Evolutionary conservation across 2,329 filamentous ascomycete species (phyloP).

Genomic region (Acrodontium crateriforme): DNA sequence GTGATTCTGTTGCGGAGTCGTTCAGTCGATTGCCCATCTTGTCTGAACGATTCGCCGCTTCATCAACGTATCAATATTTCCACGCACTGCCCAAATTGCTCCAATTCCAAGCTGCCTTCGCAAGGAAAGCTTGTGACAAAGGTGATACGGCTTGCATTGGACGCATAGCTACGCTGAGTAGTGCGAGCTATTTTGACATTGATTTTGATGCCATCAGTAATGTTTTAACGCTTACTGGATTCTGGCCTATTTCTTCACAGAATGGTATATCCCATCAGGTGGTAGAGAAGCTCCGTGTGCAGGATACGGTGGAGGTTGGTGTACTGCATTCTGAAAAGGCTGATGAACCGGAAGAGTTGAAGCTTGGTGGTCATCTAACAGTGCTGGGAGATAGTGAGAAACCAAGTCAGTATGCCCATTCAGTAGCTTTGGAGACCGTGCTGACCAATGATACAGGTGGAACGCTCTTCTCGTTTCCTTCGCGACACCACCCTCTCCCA

Average conservation of each 20-base stretch:
- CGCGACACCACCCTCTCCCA: slow-evolving; percentile 54
- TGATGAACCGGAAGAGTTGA: slow-evolving; percentile 56
- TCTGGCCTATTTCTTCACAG: slow-evolving; percentile 37
- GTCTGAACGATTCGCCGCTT: slow-evolving; percentile 47
- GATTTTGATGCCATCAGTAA: slow-evolving; percentile 60
- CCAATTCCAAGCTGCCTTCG: slow-evolving; percentile 6
- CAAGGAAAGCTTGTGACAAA: slow-evolving; percentile 6
- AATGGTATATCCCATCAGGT: neutral
- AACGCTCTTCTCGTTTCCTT: slow-evolving; percentile 70
- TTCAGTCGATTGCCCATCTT: slow-evolving; percentile 32
- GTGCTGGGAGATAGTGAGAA: slow-evolving; percentile 62
- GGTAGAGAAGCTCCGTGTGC: neutral
- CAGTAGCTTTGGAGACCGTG: too few relatives aligned
- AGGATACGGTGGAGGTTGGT: slow-evolving; percentile 62
- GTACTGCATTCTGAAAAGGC: slow-evolving; percentile 55
- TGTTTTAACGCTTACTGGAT: slow-evolving; percentile 48
- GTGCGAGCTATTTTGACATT: slow-evolving; percentile 57
- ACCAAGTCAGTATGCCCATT: slow-evolving; percentile 45
- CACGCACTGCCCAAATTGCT: slow-evolving; percentile 21
- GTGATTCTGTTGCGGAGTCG: slow-evolving; percentile 30
- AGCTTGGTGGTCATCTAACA: slow-evolving; percentile 62
- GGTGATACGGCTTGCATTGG: slow-evolving; percentile 31
- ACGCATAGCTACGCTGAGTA: slow-evolving; percentile 32
- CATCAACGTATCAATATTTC: slow-evolving; percentile 57
- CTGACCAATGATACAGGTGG: too few relatives aligned